Evolutionary conservation across 2,329 filamentous ascomycete genomes (phyloP).

Genomic region (Stachybotrys chartarum): DNA sequence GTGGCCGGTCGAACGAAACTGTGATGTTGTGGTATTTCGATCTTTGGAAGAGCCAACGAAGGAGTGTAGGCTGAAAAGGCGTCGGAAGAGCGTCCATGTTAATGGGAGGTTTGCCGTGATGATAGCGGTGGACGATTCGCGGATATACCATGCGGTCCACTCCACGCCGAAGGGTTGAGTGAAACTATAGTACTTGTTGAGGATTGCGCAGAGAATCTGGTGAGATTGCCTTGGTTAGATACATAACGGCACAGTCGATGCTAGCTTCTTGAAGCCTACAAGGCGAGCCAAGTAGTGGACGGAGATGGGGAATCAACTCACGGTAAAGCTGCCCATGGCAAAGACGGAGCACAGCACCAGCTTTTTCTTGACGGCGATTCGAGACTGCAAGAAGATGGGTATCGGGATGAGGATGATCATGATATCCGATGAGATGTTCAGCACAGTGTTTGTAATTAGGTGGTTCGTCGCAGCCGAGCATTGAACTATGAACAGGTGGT

Average conservation of each 20-base stretch:
- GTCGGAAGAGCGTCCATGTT: conserved; percentile 31
- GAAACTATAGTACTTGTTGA: conserved; percentile 37
- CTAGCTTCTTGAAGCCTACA: too few relatives aligned
- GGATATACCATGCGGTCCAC: conserved; percentile 36
- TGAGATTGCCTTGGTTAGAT: background rate
- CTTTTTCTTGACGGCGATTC: conserved; percentile 44
- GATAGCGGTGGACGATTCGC: conserved; percentile 34
- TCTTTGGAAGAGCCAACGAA: conserved; percentile 24
- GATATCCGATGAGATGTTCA: conserved; percentile 54
- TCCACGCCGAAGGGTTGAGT: conserved; percentile 26
- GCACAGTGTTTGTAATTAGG: conserved; percentile 48
- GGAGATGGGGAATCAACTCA: conserved; percentile 18
- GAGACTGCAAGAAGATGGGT: conserved; percentile 42
- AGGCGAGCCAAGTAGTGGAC: background rate
- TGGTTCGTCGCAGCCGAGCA: conserved; percentile 51
- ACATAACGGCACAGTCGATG: background rate
- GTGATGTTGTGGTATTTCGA: conserved; percentile 10
- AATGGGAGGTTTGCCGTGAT: conserved; percentile 34
- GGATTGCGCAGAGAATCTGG: conserved; percentile 40
- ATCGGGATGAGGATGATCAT: conserved; percentile 53
- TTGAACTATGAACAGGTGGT: conserved; percentile 32
- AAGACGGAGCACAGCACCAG: conserved; percentile 40
- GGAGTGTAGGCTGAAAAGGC: conserved; percentile 25
- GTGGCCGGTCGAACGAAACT: conserved; percentile 11
- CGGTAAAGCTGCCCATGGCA: conserved; percentile 37